These are phyloP conservation scores for Penicillium frequentans DNA, from an alignment of 2,329 filamentous ascomycete genomes.

Conservation along the genomic window DNA sequence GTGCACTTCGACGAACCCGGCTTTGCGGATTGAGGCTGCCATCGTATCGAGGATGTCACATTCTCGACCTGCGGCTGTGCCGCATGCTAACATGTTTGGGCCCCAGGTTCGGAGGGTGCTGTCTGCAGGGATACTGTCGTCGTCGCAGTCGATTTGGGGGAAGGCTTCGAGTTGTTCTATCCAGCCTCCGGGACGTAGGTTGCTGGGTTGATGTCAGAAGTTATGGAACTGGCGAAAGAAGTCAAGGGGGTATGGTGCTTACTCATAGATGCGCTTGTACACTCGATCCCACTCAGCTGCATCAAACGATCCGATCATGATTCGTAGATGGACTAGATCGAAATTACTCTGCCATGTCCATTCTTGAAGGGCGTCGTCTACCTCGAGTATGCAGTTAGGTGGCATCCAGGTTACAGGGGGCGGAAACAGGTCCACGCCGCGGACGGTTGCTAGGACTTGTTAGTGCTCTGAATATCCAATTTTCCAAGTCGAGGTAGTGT, in stretches of 20 bases:
- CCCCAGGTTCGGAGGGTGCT: constrained; percentile 16
- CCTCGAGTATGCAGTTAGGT: constrained; percentile 30
- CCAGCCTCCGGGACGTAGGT: constrained; percentile 21
- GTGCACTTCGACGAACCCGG: constrained; percentile 35
- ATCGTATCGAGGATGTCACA: constrained; percentile 24
- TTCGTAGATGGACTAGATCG: constrained; percentile 27
- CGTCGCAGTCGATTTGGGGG: constrained; percentile 14
- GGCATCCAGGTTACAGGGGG: constrained; percentile 24
- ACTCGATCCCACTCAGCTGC: constrained; percentile 15
- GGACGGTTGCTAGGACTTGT: constrained; percentile 11
- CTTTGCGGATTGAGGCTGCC: constrained; percentile 22
- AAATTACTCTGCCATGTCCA: constrained; percentile 26
- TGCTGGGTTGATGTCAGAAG: constrained; percentile 7
- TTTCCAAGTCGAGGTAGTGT: neutral
- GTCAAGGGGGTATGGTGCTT: neutral
- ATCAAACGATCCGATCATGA: constrained; percentile 16
- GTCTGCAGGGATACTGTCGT: constrained; percentile 13
- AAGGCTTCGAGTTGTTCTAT: constrained; percentile 21
- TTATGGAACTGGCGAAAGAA: neutral
- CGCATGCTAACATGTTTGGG: constrained; percentile 17
- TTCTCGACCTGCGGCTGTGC: constrained; percentile 20
- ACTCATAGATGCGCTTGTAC: constrained; percentile 21
- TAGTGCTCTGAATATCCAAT: neutral
- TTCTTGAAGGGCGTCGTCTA: constrained; percentile 24
- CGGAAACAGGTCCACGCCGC: constrained; percentile 28